Evolutionary conservation across 805 yeast species (phyloP), one percentile per base, ranked within the genome.

Genomic region (Candida verbasci): DNA sequence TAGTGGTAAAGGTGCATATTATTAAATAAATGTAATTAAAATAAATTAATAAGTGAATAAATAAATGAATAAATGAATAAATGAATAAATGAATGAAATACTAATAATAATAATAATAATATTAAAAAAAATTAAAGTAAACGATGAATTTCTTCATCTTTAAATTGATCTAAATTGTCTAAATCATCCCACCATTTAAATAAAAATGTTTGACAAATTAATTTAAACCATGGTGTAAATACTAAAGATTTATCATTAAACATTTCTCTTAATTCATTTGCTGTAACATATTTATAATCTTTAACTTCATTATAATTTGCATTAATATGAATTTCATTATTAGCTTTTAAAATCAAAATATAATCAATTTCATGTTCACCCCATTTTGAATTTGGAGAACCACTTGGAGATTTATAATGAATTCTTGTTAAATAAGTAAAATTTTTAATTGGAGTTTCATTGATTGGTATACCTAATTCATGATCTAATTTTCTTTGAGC

Each of bases 341-440:
- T 60, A 15, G 88, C 65, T 49, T 70, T 74, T 51, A 83, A 81
- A 41, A 93, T 79, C 52, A 93, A 71, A 47, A 93, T 93, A 61
- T 93, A 93, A 62, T 93, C 99, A 46, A 93, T 83, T 63, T 91
- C 98, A 54, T 91, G 98, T 58, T 91, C 98, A 30, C 97, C 97
- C 97, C 97, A 91, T 37, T 75, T 73, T 21, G 60, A 52, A 22
- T 18, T 18, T 47, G 78, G 77, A 40, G 79, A 78, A 31, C 88
- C 87, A 44, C 77, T 69, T 3, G 82, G 77, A 6, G 97, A 88
- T 71, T 81, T 83, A 65, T 93, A 93, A 62, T 93, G 98, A 48
- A 93, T 93, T 64, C 97, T 80, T 15, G 96, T 91, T 52, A 93
- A 69, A 58, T 80, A 93, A 43, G 83, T 76, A 67, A 91, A 89